Evolutionary conservation across 1,284 basidiomycete genomes (phyloP), one percentile per base, ranked within the genome.

Genomic region (Ceratobasidium sp.): DNA sequence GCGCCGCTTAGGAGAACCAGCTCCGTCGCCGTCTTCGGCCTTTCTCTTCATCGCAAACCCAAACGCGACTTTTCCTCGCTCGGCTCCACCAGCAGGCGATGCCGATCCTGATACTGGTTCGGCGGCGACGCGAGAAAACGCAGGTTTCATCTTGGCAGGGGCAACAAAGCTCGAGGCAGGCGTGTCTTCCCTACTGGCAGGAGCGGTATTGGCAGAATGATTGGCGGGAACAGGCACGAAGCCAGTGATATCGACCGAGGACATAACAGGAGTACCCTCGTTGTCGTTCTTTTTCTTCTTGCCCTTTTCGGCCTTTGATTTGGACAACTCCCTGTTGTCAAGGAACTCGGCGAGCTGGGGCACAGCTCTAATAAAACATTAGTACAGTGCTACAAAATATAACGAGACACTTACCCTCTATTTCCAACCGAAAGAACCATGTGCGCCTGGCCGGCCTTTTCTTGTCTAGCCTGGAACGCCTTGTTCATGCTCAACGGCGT

Each of bases 401-500:
- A 40, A 9, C 23, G 46, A 67, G 69, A 73, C 26, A 88, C 92
- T 66, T 83, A 96, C 93, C 94, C 94, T 89, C 94, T 91, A 85
- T 97, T 98, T 79, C 96, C 96, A 40, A 97, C 95, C 0, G 94
- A 95, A 78, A 98, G 85, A 9, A 98, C 93, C 85, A 98, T 98
- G 83, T 97, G 96, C 10, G 96, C 96, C 83, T 96, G 94, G 0
- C 96, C 96, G 13, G 94, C 92, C 86, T 95, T 96, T 85, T 96
- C 92, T 84, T 97, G 96, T 77, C 96, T 88, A 75, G 93, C 90
- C 82, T 96, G 91, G 86, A 98, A 98, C 17, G 96, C 96, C 80
- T 89, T 90, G 80, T 92, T 95, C 93, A 97, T 97, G 82, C 94
- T 96, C 67, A 96, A 86, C 3, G 96, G 96, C 9, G 96, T 98